Conservation (phyloP, 2,329 filamentous ascomycete species). For the Paraconiothyrium brasiliense region DNA sequence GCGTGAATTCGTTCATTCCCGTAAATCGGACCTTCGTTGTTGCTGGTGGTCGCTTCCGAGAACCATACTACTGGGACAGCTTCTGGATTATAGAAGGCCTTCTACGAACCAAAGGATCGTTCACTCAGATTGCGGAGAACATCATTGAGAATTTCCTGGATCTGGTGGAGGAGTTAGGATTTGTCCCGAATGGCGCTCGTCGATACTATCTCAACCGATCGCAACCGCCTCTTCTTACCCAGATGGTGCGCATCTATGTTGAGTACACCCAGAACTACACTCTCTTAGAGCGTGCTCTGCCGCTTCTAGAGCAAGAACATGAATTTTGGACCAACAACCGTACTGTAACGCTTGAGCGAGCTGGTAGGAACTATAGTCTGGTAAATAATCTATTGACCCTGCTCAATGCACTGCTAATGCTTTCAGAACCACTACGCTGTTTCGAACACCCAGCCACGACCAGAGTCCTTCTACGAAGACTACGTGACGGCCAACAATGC, state of each 20-base stretch:
- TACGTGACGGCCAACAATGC: conserved; percentile 71
- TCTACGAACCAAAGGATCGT: conserved; percentile 70
- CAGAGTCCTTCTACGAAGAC: conserved; percentile 74
- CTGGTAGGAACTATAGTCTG: conserved; percentile 62
- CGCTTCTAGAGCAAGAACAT: conserved; percentile 70
- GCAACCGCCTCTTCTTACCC: conserved; percentile 71
- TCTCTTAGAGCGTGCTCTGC: conserved; percentile 68
- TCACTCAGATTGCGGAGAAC: conserved; percentile 70
- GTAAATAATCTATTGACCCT: conserved; percentile 1
- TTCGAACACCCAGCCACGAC: conserved; percentile 70
- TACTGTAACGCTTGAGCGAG: conserved; percentile 61
- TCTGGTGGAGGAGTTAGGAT: conserved; percentile 70
- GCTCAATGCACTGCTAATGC: background rate
- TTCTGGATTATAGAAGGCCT: conserved; percentile 75
- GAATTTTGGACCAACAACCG: conserved; percentile 71
- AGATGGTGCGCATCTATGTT: conserved; percentile 72
- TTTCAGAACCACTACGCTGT: conserved; percentile 67
- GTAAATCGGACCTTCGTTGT: conserved; percentile 75
- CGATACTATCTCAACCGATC: conserved; percentile 74
- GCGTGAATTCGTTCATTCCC: conserved; percentile 72
- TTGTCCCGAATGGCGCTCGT: conserved; percentile 74
- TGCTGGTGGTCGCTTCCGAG: conserved; percentile 74
- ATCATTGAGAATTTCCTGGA: conserved; percentile 77
- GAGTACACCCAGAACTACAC: conserved; percentile 71
- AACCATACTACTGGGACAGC: conserved; percentile 77